Conservation (phyloP, 306 rosid species). For the Vigna unguiculata region DNA sequence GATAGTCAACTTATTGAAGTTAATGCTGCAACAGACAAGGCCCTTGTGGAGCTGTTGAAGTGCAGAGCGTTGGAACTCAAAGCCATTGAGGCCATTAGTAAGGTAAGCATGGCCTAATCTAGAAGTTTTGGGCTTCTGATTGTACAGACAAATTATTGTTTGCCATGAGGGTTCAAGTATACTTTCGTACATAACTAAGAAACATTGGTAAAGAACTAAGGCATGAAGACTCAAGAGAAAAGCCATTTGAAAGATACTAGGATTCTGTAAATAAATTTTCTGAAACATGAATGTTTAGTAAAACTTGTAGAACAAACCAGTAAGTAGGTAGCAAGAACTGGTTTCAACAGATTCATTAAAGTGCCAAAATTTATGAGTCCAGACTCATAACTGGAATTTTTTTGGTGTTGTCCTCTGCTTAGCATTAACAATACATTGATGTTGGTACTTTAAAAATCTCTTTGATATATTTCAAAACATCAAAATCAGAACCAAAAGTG, state of each 20-base stretch:
- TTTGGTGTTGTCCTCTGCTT: too few species aligned
- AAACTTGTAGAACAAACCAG: background rate
- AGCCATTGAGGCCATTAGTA: slow-evolving; percentile 61
- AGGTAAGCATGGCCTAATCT: slow-evolving; percentile 52
- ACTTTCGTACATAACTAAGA: slow-evolving; percentile 5
- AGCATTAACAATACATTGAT: too few species aligned
- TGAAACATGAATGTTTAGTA: background rate
- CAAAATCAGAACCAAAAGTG: too few species aligned
- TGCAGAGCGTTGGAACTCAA: slow-evolving; percentile 58
- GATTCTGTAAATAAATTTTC: slow-evolving; percentile 14
- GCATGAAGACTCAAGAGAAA: slow-evolving; percentile 37
- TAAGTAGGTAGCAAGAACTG: background rate
- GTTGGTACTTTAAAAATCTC: too few species aligned
- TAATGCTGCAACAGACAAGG: slow-evolving; percentile 49
- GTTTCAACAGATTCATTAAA: background rate
- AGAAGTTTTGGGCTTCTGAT: slow-evolving; percentile 6
- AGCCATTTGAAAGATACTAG: slow-evolving; percentile 8
- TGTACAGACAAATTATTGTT: slow-evolving; percentile 23
- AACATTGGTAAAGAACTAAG: slow-evolving; percentile 8
- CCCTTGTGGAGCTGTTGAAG: slow-evolving; percentile 47
- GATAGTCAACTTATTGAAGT: slow-evolving; percentile 51
- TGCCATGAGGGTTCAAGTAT: slow-evolving; percentile 4
- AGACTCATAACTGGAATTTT: too few species aligned
- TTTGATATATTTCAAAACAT: too few species aligned
- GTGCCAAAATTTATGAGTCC: too few species aligned